Evolutionary conservation across 1,284 basidiomycete genomes (phyloP).

Genomic region (Fomitopsis pinicola): DNA sequence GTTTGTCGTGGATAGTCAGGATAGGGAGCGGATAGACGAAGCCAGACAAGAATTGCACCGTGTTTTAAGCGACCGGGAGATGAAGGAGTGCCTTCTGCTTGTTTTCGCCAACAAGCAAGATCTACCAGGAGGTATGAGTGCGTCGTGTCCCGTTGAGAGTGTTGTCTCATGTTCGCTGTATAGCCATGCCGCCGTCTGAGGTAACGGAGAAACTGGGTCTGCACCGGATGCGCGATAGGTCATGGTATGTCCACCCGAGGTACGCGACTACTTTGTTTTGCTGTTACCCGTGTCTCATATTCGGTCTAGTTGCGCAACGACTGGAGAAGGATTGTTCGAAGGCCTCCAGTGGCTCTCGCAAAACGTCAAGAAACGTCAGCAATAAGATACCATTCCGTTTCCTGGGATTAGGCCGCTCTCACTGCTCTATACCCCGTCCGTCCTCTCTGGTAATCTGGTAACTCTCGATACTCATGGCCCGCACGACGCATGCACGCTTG

Average conservation of each 20-base stretch:
- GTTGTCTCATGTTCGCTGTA: not conserved
- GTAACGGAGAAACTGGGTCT: constrained; percentile 97
- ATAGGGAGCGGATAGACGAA: constrained; percentile 94
- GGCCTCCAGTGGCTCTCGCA: constrained; percentile 95
- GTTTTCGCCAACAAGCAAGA: constrained; percentile 99
- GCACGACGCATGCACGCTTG: constrained; percentile 30
- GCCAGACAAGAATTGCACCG: constrained; percentile 95
- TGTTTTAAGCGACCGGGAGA: constrained; percentile 96
- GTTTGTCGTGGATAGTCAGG: constrained; percentile 89
- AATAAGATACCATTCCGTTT: constrained; percentile 34
- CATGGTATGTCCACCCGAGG: constrained; percentile 99
- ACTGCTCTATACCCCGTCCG: constrained; percentile 27
- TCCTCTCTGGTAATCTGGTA: constrained; percentile 17
- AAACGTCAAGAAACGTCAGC: constrained; percentile 89
- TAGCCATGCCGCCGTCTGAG: constrained; percentile 98
- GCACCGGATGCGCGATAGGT: constrained; percentile 93
- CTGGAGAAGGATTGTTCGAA: constrained; percentile 93
- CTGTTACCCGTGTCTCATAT: not conserved
- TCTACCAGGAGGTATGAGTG: constrained; percentile 82
- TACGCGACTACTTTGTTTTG: constrained; percentile 31
- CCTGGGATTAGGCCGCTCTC: constrained; percentile 11
- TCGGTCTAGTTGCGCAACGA: constrained; percentile 80
- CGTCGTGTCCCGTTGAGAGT: not conserved
- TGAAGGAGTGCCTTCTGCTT: constrained; percentile 95
- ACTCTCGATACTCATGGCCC: constrained; percentile 29